These are phyloP conservation scores for Clonostachys chloroleuca DNA, from an alignment of 2,329 filamentous ascomycete species.

Conservation along the genomic window DNA sequence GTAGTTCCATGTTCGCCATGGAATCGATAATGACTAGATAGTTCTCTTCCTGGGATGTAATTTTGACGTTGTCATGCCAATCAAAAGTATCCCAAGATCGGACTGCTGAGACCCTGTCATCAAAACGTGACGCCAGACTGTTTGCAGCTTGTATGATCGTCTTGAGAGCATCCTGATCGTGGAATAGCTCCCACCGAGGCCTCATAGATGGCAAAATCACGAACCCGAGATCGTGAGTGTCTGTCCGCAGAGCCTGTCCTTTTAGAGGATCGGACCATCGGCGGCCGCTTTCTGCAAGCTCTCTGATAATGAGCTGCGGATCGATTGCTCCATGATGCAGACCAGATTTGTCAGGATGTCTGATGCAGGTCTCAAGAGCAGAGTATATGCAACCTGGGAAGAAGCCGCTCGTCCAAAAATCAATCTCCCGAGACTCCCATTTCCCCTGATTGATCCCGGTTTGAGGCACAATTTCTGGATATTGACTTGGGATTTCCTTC, in stretches of 20 bases:
- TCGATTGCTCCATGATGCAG: too few relatives aligned
- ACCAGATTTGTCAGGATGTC: too few relatives aligned
- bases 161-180: conserved; percentile 27
- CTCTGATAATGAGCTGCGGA: too few relatives aligned
- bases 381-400: conserved; percentile 29
- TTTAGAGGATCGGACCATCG: conserved; percentile 29
- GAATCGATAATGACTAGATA: conserved; percentile 37
- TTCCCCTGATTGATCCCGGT: conserved; percentile 12
- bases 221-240: conserved; percentile 51
- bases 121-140: conserved; percentile 34
- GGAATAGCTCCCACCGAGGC: conserved; percentile 39
- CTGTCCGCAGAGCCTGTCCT: conserved; percentile 28
- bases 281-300: conserved; percentile 13
- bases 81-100: conserved; percentile 39
- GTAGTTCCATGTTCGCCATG: conserved; percentile 30
- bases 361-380: conserved; percentile 21
- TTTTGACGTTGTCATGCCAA: conserved; percentile 16
- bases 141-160: conserved; percentile 36
- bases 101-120: conserved; percentile 35
- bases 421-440: conserved; percentile 12
- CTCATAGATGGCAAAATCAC: conserved; percentile 45
- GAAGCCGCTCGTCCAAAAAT: conserved; percentile 38
- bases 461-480: conserved; percentile 24
- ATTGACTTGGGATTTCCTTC: conserved; percentile 3
- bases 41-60: conserved; percentile 20